Evolutionary conservation across 164 flowering plant species (phyloP).

Genomic region (Liquidambar formosana): DNA sequence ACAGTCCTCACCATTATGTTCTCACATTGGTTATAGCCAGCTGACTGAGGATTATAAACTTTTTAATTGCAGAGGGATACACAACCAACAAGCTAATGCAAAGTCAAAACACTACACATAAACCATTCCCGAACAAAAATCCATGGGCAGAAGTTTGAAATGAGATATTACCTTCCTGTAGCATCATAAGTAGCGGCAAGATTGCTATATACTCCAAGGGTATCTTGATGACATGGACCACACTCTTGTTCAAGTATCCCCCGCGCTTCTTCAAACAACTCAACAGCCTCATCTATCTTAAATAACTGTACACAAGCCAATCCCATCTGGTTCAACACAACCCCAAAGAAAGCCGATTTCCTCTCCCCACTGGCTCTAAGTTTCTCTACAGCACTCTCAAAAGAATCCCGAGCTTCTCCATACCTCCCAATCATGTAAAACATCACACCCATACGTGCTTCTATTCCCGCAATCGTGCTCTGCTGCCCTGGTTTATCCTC

Average conservation of each 20-base stretch:
- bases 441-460: slow-evolving; percentile 97
- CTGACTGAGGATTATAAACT: neutral
- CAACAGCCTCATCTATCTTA: slow-evolving; percentile 92
- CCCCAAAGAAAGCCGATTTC: slow-evolving; percentile 94
- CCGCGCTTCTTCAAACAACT: slow-evolving; percentile 90
- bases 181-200: slow-evolving; percentile 99
- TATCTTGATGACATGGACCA: slow-evolving; percentile 89
- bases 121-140: neutral
- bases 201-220: slow-evolving; percentile 91
- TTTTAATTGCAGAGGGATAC: neutral
- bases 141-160: neutral
- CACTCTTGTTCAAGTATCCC: slow-evolving; percentile 82
- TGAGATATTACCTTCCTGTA: slow-evolving; percentile 76
- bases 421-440: slow-evolving; percentile 78
- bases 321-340: slow-evolving; percentile 96
- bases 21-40: neutral
- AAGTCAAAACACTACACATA: neutral
- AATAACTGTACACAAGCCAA: slow-evolving; percentile 87
- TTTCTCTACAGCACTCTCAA: slow-evolving; percentile 78
- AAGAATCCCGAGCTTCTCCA: slow-evolving; percentile 71
- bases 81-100: neutral
- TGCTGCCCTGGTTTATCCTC: slow-evolving; percentile 95
- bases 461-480: slow-evolving; percentile 87
- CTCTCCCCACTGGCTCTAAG: slow-evolving; percentile 91
- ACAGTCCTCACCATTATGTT: neutral